Conservation (phyloP, 805 yeast species). For the Wilhelminamyces savonicus region DNA sequence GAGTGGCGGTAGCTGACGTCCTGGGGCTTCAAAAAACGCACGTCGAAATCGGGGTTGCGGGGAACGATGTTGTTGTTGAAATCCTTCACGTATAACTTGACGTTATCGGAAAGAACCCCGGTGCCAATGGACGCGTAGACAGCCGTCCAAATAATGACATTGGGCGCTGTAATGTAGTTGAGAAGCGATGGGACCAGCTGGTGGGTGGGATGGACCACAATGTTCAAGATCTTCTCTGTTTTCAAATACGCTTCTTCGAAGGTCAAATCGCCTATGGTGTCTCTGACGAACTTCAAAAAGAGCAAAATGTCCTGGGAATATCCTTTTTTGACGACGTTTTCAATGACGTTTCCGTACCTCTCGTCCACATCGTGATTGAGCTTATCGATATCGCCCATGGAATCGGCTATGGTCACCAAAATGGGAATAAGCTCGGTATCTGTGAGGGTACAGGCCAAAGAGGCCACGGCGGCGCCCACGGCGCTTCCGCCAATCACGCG, state of each 20-base stretch:
- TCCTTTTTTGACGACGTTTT: conserved; percentile 70
- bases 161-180: conserved; percentile 90
- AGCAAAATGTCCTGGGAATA: conserved; percentile 81
- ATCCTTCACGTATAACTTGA: conserved; percentile 53
- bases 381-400: conserved; percentile 38
- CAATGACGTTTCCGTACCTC: conserved; percentile 63
- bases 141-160: conserved; percentile 81
- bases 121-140: conserved; percentile 79
- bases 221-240: conserved; percentile 74
- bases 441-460: conserved; percentile 68
- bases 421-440: conserved; percentile 57
- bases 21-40: conserved; percentile 36
- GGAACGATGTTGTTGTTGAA: conserved; percentile 55
- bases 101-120: conserved; percentile 54
- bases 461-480: conserved; percentile 89
- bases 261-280: conserved; percentile 73
- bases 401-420: conserved; percentile 31
- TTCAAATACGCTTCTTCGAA: conserved; percentile 87
- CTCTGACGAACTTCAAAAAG: conserved; percentile 72
- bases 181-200: conserved; percentile 64
- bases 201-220: conserved; percentile 78
- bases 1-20: conserved; percentile 43
- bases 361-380: conserved; percentile 50
- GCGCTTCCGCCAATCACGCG: conserved; percentile 87
- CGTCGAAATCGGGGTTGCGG: conserved; percentile 38